These are phyloP conservation scores for Eucalyptus tenuipes DNA, from an alignment of 345 rosid species.

Conservation along the genomic window DNA sequence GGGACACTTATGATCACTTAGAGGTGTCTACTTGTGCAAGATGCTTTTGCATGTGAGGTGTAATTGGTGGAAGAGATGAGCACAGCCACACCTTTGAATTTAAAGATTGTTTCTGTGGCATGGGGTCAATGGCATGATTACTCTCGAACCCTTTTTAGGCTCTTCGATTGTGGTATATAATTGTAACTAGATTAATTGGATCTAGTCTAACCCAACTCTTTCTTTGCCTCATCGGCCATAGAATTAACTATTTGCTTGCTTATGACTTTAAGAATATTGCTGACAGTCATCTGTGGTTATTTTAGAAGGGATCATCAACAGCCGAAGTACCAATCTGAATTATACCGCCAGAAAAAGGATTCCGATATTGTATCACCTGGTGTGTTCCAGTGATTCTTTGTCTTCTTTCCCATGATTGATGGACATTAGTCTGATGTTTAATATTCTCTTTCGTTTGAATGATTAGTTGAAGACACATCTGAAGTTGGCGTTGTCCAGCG, in stretches of 20 bases:
- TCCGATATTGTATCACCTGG: conserved; percentile 39
- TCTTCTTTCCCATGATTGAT: neutral
- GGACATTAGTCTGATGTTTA: neutral
- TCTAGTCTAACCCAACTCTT: neutral
- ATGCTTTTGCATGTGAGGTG: neutral
- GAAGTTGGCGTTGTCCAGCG: conserved; percentile 73
- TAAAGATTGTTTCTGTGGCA: neutral
- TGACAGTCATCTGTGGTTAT: neutral
- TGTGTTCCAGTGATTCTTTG: conserved; percentile 1
- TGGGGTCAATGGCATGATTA: neutral
- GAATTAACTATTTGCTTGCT: neutral
- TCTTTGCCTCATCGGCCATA: neutral
- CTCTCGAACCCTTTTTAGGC: neutral
- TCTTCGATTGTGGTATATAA: neutral
- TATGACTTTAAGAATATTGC: conserved; percentile 1
- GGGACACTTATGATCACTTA: conserved; percentile 8
- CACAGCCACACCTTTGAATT: neutral
- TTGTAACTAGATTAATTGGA: neutral
- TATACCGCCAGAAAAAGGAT: conserved; percentile 54
- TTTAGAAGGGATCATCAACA: conserved; percentile 47
- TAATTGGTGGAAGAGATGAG: neutral
- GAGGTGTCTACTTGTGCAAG: neutral
- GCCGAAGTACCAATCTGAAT: conserved; percentile 45
- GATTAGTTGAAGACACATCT: conserved; percentile 58
- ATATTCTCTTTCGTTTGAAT: neutral